Percentiles rank a stretch among this genome's conserved stretches.
Conservation (phyloP, 345 rosid genomes). For the Aegle marmelos region DNA sequence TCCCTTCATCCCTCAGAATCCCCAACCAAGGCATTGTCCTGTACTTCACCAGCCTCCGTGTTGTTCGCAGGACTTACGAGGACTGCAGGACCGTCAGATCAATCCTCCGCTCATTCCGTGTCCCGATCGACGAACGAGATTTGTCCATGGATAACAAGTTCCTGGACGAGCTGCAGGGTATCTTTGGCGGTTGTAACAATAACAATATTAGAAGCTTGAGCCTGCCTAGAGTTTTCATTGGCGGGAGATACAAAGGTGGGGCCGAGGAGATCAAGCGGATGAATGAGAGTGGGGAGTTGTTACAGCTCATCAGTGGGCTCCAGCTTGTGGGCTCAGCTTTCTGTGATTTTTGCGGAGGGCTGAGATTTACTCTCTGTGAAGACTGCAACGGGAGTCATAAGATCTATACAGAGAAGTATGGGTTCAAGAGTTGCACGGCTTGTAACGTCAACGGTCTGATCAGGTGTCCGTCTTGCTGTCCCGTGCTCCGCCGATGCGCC, state of each 20-base stretch:
- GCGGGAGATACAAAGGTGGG: constrained; percentile 50
- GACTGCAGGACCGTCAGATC: constrained; percentile 61
- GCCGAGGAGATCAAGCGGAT: constrained; percentile 38
- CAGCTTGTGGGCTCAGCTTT: constrained; percentile 19
- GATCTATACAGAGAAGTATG: constrained; percentile 39
- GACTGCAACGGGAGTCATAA: constrained; percentile 62
- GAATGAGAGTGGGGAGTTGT: constrained; percentile 48
- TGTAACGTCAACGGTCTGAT: constrained; percentile 52
- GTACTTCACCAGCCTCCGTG: constrained; percentile 77
- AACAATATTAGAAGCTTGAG: not conserved
- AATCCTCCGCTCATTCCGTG: constrained; percentile 50
- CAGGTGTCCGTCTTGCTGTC: constrained; percentile 37
- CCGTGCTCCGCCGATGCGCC: constrained; percentile 18
- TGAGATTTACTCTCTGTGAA: constrained; percentile 49
- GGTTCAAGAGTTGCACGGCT: constrained; percentile 38
- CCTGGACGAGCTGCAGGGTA: constrained; percentile 49
- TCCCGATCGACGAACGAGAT: constrained; percentile 73
- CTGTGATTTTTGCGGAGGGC: constrained; percentile 49
- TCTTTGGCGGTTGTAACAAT: constrained; percentile 18
- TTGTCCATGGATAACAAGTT: constrained; percentile 63
- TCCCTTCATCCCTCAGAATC: constrained; percentile 4
- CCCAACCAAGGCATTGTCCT: constrained; percentile 41
- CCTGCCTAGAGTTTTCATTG: constrained; percentile 51
- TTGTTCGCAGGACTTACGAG: constrained; percentile 71
- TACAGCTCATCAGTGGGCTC: constrained; percentile 26